phyloP scores from a whole-genome alignment of 495 filamentous ascomycete species.

The Trichocladium uniseriatum region DNA sequence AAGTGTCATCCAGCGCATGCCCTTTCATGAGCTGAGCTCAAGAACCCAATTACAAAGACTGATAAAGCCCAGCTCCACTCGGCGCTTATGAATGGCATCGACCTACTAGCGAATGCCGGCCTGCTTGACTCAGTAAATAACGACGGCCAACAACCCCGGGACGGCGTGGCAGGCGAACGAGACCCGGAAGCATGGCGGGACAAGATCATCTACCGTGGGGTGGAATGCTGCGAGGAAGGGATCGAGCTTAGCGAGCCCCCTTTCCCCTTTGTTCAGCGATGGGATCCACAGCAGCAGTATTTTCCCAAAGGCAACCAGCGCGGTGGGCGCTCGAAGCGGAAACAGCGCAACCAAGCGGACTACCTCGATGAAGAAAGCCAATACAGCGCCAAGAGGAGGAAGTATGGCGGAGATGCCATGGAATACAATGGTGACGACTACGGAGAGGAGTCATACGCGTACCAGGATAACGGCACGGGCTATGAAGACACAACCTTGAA shows the following conservation, averaged over 20 bases:
- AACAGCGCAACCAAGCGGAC: conserved; percentile 31
- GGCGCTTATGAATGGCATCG: conserved; percentile 29
- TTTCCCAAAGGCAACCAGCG: conserved; percentile 25
- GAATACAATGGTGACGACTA: conserved; percentile 18
- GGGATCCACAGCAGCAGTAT: conserved; percentile 64
- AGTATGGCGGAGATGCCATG: conserved; percentile 27
- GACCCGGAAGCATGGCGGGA: conserved; percentile 54
- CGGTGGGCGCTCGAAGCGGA: conserved; percentile 30
- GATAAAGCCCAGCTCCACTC: no score
- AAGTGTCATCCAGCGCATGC: no score
- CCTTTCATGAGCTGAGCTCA: no score
- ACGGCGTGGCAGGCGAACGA: conserved; percentile 15
- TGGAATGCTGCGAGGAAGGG: conserved; percentile 74
- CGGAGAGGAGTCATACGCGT: conserved; percentile 14
- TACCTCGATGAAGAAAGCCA: conserved; percentile 25
- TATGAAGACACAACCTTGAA: conserved; percentile 36
- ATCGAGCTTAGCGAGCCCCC: conserved; percentile 67
- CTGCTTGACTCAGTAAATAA: neutral
- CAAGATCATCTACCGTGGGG: conserved; percentile 61
- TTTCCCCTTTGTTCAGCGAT: conserved; percentile 84
- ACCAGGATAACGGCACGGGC: conserved; percentile 40
- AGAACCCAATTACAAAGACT: no score
- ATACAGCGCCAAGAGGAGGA: conserved; percentile 41
- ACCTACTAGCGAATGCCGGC: neutral
- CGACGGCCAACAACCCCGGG: neutral